Evolutionary conservation across 2,329 filamentous ascomycete species (phyloP).

Genomic region (Onygena corvina): DNA sequence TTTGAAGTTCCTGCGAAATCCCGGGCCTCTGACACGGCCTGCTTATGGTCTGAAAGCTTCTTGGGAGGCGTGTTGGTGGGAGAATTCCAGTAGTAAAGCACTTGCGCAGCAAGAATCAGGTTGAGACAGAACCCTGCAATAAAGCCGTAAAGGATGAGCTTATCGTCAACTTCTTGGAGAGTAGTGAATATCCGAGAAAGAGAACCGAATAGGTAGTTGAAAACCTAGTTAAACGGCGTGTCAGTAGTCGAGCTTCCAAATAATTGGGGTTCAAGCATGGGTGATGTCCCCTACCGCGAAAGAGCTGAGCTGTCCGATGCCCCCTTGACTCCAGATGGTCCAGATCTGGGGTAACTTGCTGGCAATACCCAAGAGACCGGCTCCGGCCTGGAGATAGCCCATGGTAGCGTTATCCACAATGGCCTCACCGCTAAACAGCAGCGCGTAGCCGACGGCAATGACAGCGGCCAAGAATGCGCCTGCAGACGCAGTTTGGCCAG

Average conservation of each 20-base stretch:
- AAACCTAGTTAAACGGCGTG: constrained; percentile 51
- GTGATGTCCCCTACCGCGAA: constrained; percentile 60
- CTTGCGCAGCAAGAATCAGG: constrained; percentile 70
- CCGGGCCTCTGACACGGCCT: constrained; percentile 19
- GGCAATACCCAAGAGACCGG: constrained; percentile 68
- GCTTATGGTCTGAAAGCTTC: constrained; percentile 23
- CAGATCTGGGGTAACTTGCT: constrained; percentile 91
- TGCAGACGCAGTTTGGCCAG: constrained; percentile 54
- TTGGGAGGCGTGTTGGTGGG: constrained; percentile 20
- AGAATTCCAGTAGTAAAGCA: constrained; percentile 92
- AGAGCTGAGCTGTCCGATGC: constrained; percentile 89
- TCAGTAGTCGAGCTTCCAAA: not conserved
- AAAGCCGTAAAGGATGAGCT: constrained; percentile 90
- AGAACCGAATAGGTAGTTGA: constrained; percentile 92
- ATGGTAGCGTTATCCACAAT: constrained; percentile 56
- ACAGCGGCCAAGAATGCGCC: constrained; percentile 68
- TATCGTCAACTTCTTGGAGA: constrained; percentile 91
- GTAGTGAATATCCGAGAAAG: constrained; percentile 95
- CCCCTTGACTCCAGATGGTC: constrained; percentile 70
- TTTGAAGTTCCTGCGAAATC: constrained; percentile 28
- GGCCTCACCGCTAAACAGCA: constrained; percentile 51
- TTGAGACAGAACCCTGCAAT: constrained; percentile 86
- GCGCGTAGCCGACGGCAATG: constrained; percentile 53
- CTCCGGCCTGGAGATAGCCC: constrained; percentile 68
- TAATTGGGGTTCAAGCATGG: constrained; percentile 7